phyloP scores from a whole-genome alignment of 2,329 filamentous ascomycete species.

The Fusarium coicis region DNA sequence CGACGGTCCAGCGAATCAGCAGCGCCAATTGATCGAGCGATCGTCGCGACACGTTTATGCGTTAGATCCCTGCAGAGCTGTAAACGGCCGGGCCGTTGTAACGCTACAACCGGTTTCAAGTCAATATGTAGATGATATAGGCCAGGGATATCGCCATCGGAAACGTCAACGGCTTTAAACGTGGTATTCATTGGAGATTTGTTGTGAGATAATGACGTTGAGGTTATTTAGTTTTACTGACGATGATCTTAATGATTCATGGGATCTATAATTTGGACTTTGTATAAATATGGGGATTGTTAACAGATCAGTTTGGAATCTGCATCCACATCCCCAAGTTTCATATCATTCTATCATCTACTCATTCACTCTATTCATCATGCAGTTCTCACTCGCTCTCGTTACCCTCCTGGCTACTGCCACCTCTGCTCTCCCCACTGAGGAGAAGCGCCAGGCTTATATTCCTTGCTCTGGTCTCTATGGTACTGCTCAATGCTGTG shows the following conservation, averaged over 20 bases:
- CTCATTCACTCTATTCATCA: conserved; percentile 19
- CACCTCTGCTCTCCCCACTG: conserved; percentile 43
- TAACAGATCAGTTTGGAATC: background rate
- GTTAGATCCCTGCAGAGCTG: conserved; percentile 30
- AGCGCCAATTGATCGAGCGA: background rate
- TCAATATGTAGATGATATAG: conserved; percentile 18
- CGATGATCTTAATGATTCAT: background rate
- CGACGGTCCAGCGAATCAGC: conserved; percentile 20
- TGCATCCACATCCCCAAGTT: background rate
- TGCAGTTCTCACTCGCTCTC: conserved; percentile 48
- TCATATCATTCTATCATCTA: conserved; percentile 9
- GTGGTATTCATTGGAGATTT: background rate
- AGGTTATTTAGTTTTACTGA: background rate
- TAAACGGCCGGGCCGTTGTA: conserved; percentile 3
- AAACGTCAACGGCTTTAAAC: conserved; percentile 27
- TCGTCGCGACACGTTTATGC: conserved; percentile 24
- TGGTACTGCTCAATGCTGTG: conserved; percentile 65
- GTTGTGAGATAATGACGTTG: conserved; percentile 29
- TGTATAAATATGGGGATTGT: conserved; percentile 26
- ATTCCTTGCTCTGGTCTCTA: conserved; percentile 57
- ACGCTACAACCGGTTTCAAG: conserved; percentile 35
- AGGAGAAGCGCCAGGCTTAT: conserved; percentile 52
- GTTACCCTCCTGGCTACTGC: conserved; percentile 41
- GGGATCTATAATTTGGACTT: background rate
- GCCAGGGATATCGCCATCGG: conserved; percentile 19